Conservation (phyloP, 768 basidiomycete genomes). For the Obba rivulosa region DNA sequence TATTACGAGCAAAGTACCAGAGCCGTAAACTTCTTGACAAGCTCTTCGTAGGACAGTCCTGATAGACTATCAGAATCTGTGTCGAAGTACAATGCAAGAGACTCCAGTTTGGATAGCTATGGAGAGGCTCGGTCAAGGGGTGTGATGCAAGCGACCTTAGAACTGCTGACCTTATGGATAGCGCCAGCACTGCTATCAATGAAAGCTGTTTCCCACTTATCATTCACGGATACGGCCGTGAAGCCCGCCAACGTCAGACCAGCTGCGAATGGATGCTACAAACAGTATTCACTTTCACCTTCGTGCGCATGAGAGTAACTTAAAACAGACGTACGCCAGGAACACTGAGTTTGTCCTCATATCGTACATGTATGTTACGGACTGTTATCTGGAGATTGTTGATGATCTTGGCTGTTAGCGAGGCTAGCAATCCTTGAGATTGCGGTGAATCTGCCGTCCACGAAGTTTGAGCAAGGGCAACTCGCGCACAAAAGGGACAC, state of each 20-base stretch:
- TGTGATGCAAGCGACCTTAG: not conserved
- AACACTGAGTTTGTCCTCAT: conserved; percentile 92
- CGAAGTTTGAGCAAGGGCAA: not conserved
- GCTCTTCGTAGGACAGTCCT: conserved; percentile 57
- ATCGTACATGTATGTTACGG: conserved; percentile 93
- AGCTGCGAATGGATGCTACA: conserved; percentile 88
- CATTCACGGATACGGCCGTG: conserved; percentile 84
- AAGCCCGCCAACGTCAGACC: conserved; percentile 87
- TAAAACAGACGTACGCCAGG: conserved; percentile 62
- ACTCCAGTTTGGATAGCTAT: conserved; percentile 81
- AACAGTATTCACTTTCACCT: not conserved
- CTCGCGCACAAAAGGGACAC: conserved; percentile 6
- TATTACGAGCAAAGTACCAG: conserved; percentile 43
- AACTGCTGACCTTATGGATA: conserved; percentile 72
- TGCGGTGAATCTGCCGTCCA: conserved; percentile 44
- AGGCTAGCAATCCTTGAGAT: conserved; percentile 80
- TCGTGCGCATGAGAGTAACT: not conserved
- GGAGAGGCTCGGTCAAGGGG: not conserved
- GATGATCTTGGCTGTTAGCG: conserved; percentile 82
- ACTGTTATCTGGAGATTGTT: conserved; percentile 96
- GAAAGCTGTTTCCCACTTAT: conserved; percentile 84
- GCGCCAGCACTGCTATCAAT: conserved; percentile 84
- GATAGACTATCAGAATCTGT: conserved; percentile 83
- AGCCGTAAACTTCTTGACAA: conserved; percentile 64
- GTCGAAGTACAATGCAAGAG: conserved; percentile 90